A percentile compares a stretch with the other conserved stretches of the same genome.
Evolutionary conservation across 371 early-diverging fungal genomes (phyloP).

Genomic region (Mucor sp.): DNA sequence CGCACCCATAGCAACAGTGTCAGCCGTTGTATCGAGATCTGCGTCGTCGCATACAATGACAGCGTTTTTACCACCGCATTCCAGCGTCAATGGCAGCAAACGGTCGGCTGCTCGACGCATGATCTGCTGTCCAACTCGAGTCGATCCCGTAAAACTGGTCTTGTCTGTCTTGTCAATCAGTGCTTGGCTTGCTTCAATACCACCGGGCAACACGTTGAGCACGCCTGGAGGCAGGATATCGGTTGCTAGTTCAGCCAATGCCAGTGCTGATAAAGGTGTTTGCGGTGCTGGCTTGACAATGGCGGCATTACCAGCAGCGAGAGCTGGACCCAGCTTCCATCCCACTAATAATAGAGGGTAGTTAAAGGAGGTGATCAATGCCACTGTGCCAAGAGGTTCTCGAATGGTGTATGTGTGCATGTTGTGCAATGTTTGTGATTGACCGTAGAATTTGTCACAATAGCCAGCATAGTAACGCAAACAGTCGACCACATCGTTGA

Average conservation of each 20-base stretch:
- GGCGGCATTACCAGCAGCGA: slow-evolving; percentile 59
- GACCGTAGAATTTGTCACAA: slow-evolving; percentile 69
- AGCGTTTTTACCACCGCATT: slow-evolving; percentile 92
- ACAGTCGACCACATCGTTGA: slow-evolving; percentile 67
- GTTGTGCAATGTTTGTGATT: slow-evolving; percentile 11
- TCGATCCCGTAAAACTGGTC: slow-evolving; percentile 66
- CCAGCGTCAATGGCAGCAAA: slow-evolving; percentile 72
- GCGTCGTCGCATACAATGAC: slow-evolving; percentile 81
- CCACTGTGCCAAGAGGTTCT: slow-evolving; percentile 78
- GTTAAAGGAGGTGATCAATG: slow-evolving; percentile 80
- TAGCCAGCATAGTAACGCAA: slow-evolving; percentile 78
- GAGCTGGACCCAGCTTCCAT: slow-evolving; percentile 86
- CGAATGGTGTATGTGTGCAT: slow-evolving; percentile 60
- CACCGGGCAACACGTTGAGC: slow-evolving; percentile 64
- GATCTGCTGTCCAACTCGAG: slow-evolving; percentile 72
- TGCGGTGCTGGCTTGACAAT: slow-evolving; percentile 52
- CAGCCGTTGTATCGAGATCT: slow-evolving; percentile 70
- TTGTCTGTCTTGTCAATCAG: slow-evolving; percentile 32
- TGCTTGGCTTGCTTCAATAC: slow-evolving; percentile 27
- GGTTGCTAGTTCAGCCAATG: slow-evolving; percentile 36
- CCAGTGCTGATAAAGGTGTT: slow-evolving; percentile 43
- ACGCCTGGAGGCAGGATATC: slow-evolving; percentile 56
- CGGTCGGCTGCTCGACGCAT: slow-evolving; percentile 65
- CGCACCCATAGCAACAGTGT: slow-evolving; percentile 65
- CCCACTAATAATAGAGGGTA: slow-evolving; percentile 75